These are phyloP conservation scores for Pachysolen tannophilus DNA, from an alignment of 805 yeast species.

Conservation along the genomic window DNA sequence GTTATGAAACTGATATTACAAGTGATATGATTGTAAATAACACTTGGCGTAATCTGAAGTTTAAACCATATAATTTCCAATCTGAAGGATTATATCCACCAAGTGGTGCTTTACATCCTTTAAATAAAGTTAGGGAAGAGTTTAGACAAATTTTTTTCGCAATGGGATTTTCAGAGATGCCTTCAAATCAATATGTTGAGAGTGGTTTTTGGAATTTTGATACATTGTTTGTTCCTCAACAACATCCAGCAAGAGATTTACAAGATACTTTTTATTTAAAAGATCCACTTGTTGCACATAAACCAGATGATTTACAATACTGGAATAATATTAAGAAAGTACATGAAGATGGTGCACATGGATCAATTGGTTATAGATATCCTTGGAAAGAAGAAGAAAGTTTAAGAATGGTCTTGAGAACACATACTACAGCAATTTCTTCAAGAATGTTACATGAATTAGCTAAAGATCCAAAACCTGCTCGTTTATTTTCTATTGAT, in stretches of 20 bases:
- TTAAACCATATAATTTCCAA: constrained; percentile 93
- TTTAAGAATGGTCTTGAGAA: constrained; percentile 85
- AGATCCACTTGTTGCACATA: constrained; percentile 77
- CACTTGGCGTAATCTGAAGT: constrained; percentile 72
- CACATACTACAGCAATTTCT: constrained; percentile 96
- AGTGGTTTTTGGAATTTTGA: constrained; percentile 99
- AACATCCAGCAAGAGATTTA: constrained; percentile 98
- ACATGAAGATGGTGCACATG: constrained; percentile 85
- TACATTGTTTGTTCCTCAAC: constrained; percentile 94
- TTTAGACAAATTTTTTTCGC: constrained; percentile 96
- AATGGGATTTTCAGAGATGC: constrained; percentile 99
- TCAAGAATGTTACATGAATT: constrained; percentile 79
- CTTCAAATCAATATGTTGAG: constrained; percentile 96
- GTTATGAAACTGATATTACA: constrained; percentile 88
- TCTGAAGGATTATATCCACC: constrained; percentile 85
- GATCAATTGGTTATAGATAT: constrained; percentile 96
- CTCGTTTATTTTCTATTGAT: constrained; percentile 90
- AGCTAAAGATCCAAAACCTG: constrained; percentile 83
- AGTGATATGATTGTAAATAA: constrained; percentile 84
- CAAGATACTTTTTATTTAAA: constrained; percentile 98
- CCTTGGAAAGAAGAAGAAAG: constrained; percentile 95
- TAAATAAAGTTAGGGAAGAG: constrained; percentile 94
- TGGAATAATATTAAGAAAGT: constrained; percentile 73
- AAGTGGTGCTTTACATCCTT: constrained; percentile 94
- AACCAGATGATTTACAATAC: constrained; percentile 76